phyloP scores from a whole-genome alignment of 352 stramenopile genomes.

The Phytophthora idaei region DNA sequence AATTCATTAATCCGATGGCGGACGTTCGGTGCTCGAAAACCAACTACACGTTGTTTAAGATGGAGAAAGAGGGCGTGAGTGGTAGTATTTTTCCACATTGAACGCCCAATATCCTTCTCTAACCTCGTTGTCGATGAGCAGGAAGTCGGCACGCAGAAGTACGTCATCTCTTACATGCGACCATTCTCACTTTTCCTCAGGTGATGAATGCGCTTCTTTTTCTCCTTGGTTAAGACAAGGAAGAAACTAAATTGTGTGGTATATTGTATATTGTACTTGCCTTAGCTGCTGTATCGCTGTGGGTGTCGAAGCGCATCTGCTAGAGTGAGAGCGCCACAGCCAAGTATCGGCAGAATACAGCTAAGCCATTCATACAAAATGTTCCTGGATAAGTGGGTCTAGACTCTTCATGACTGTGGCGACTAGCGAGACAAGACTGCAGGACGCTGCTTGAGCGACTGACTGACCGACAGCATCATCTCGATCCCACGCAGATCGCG shows the following conservation, averaged over 20 bases:
- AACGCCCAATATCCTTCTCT: background rate
- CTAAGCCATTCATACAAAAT: conserved; percentile 2
- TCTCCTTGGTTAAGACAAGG: background rate
- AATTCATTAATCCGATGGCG: conserved; percentile 84
- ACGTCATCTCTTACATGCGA: conserved; percentile 76
- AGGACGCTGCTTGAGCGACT: conserved; percentile 42
- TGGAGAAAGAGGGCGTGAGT: conserved; percentile 81
- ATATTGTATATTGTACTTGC: conserved; percentile 1
- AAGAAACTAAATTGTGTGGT: conserved; percentile 1
- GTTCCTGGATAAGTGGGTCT: too few species aligned
- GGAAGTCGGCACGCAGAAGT: conserved; percentile 74
- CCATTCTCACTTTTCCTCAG: conserved; percentile 84
- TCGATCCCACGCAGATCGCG: conserved; percentile 74
- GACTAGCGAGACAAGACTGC: conserved; percentile 5
- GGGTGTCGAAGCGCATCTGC: conserved; percentile 64
- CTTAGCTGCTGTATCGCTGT: conserved; percentile 76
- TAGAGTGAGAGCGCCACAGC: conserved; percentile 40
- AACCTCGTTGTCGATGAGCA: conserved; percentile 20
- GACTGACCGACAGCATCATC: conserved; percentile 78
- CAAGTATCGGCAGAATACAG: conserved; percentile 13
- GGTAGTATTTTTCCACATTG: too few species aligned
- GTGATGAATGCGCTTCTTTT: conserved; percentile 31
- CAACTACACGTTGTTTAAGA: conserved; percentile 75
- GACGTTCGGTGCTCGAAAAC: conserved; percentile 71
- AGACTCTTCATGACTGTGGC: background rate